phyloP scores from a whole-genome alignment of 2,329 filamentous ascomycete genomes.

The Cladosporium halotolerans region DNA sequence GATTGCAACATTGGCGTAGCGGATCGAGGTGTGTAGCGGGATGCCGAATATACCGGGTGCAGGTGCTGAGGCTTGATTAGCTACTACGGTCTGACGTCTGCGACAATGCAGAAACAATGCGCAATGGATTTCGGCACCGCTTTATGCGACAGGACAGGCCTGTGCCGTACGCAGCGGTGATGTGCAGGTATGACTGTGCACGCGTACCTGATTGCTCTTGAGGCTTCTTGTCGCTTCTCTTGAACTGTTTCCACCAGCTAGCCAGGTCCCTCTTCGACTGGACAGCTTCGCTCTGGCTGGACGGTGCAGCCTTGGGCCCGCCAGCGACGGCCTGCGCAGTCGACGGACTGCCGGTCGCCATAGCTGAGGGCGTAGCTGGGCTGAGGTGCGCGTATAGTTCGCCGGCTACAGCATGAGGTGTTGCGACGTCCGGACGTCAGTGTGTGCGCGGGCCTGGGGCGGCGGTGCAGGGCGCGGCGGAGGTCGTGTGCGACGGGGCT shows the following conservation, averaged over 20 bases:
- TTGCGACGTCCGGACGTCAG: conserved; percentile 13
- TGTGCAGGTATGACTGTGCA: neutral
- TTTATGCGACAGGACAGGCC: neutral
- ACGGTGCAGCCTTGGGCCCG: conserved; percentile 39
- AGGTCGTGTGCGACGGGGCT: conserved; percentile 1
- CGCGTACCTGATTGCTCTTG: conserved; percentile 57
- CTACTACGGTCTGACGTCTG: too few species aligned
- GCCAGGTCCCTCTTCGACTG: conserved; percentile 82
- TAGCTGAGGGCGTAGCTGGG: conserved; percentile 21
- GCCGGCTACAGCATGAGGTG: conserved; percentile 18
- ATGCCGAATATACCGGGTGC: conserved; percentile 83
- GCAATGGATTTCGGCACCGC: too few species aligned
- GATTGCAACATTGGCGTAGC: conserved; percentile 96
- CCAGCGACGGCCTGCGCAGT: conserved; percentile 39
- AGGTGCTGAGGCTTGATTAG: conserved; percentile 5
- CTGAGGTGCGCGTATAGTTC: conserved; percentile 15
- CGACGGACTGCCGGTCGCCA: conserved; percentile 36
- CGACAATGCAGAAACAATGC: too few species aligned
- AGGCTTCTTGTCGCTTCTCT: conserved; percentile 57
- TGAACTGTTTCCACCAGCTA: conserved; percentile 97
- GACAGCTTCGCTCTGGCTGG: conserved; percentile 56
- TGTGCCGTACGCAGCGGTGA: neutral
- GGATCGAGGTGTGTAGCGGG: conserved; percentile 86
- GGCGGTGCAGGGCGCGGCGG: conserved; percentile 13
- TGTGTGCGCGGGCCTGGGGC: conserved; percentile 6